Percentiles rank a stretch among this genome's conserved stretches.
Evolutionary conservation across 2,329 filamentous ascomycete genomes (phyloP).

Genomic region (Grosmannia huntii): DNA sequence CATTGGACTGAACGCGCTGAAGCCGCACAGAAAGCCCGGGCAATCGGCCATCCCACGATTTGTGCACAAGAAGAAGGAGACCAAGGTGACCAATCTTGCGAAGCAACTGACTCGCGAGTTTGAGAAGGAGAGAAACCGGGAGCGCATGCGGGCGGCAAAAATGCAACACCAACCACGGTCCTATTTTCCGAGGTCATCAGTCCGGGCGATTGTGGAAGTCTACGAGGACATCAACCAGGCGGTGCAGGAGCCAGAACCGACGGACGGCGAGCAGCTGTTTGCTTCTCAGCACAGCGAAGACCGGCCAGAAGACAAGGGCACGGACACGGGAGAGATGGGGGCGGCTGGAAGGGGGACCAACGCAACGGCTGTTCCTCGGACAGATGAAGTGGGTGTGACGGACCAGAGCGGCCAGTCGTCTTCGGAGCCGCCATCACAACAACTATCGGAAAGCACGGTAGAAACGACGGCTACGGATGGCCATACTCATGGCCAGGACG

Average conservation of each 20-base stretch:
- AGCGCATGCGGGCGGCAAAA: conserved; percentile 68
- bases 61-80: conserved; percentile 58
- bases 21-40: conserved; percentile 40
- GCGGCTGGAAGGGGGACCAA: neutral
- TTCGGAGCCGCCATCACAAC: conserved; percentile 16
- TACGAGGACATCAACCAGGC: conserved; percentile 91
- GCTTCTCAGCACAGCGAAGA: conserved; percentile 20
- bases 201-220: conserved; percentile 92
- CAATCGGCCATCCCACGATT: conserved; percentile 83
- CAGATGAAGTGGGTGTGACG: neutral
- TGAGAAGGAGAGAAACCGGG: conserved; percentile 81
- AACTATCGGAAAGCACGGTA: conserved; percentile 1
- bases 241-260: conserved; percentile 63
- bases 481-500: too few species aligned
- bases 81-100: conserved; percentile 80
- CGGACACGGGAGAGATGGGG: neutral
- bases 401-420: neutral
- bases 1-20: conserved; percentile 52
- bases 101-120: conserved; percentile 94
- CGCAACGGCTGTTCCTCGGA: neutral
- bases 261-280: conserved; percentile 44
- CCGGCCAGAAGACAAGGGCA: neutral
- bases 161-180: conserved; percentile 59
- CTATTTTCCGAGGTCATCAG: conserved; percentile 73
- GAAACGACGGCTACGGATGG: neutral